Evolutionary conservation across 176 grass and related monocot genomes (phyloP), one percentile per base, ranked within the genome.

Genomic region (Canna indica): DNA sequence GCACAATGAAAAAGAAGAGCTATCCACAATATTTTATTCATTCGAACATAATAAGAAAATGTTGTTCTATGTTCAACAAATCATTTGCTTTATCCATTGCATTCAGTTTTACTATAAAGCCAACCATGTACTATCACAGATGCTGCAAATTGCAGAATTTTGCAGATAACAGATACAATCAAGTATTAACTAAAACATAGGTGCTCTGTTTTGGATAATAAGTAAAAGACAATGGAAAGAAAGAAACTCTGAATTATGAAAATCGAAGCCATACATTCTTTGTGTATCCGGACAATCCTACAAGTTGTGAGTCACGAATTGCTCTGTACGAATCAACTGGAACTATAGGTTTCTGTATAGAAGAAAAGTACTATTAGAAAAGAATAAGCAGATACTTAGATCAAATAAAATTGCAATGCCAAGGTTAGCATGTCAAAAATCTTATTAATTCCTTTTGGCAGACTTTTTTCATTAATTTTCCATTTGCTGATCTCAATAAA

Each of bases 231-330:
- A 10, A 15, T 48, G 18, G 8, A 18, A 45, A 50, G 22, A 8
- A 14, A 9, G 22, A 57, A n/a, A 36, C 7, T 15, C 4, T 25
- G 25, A 36, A 22, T 14, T 14, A 26, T 10, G n/a, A 26, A 61
- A 84, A 24, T 47, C 36, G 77, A 61, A 71, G 24, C 10, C 67
- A 22, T 89, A 96, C 88, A 86, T 91, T 77, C 76, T 88, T 96
- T 68, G 92, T 81, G 70, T 87, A 87, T 68, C 92, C 92, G 67
- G 92, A 85, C 85, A 96, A 57, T 83, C 92, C 92, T 76, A 96
- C 69, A 73, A 96, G 88, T 67, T 87, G 83, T 8, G 88, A 85
- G 47, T 91, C 88, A 52, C 92, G 92, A 59, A 96, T 62, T 10
- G 77, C 72, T 90, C 81, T 80, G 70, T 96, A 96, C 33, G 90